These are phyloP conservation scores for Dunaliella primolecta DNA, from an alignment of 139 green algal species.

Conservation along the genomic window DNA sequence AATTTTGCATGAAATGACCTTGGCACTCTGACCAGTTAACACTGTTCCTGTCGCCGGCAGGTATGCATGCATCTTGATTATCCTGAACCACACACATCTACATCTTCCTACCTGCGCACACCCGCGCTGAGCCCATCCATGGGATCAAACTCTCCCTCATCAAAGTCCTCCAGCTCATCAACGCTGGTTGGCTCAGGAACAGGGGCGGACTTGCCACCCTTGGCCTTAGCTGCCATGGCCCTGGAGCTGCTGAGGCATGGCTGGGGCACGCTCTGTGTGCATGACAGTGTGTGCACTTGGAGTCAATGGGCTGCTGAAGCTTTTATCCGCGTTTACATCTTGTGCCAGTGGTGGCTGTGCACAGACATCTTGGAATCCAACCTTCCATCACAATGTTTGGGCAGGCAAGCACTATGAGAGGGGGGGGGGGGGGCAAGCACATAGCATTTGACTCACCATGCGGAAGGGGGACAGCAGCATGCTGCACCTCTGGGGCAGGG, in stretches of 20 bases:
- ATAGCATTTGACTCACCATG: too few relatives aligned
- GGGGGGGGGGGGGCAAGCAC: background rate
- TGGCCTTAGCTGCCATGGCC: background rate
- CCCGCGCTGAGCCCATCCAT: constrained; percentile 12
- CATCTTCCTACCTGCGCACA: constrained; percentile 5
- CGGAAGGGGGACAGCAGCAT: background rate
- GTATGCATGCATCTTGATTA: too few relatives aligned
- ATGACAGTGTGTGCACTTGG: background rate
- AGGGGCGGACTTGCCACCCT: background rate
- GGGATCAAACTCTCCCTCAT: constrained; percentile 24
- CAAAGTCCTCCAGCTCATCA: constrained; percentile 6
- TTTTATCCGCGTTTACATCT: background rate
- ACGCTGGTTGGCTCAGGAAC: background rate
- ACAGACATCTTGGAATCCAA: background rate
- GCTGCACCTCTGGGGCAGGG: background rate
- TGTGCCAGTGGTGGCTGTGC: background rate
- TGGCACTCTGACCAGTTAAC: too few relatives aligned
- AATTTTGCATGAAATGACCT: too few relatives aligned
- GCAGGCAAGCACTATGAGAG: background rate
- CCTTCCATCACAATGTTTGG: background rate
- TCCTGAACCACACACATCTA: too few relatives aligned
- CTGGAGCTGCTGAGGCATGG: background rate
- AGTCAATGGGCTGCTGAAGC: background rate
- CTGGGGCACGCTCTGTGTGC: background rate
- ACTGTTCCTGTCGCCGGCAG: too few relatives aligned